Evolutionary conservation across 2,329 filamentous ascomycete species (phyloP).

Genomic region (Alternaria viburni): DNA sequence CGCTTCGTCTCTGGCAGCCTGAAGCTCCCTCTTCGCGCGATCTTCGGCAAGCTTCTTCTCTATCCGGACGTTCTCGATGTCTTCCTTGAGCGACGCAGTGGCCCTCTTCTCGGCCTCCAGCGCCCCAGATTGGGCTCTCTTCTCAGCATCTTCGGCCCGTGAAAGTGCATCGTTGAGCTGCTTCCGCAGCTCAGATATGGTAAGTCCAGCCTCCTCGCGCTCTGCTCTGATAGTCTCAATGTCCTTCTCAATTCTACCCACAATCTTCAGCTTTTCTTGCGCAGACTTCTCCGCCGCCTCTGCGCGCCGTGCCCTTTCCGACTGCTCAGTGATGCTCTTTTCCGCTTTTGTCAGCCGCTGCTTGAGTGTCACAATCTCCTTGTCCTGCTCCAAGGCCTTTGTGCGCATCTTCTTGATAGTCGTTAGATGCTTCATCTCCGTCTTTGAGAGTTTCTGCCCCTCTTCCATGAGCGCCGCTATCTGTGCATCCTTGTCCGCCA

Average conservation of each 20-base stretch:
- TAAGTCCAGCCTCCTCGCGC: slow-evolving; percentile 66
- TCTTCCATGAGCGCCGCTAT: slow-evolving; percentile 91
- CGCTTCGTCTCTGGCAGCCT: slow-evolving; percentile 74
- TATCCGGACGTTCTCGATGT: slow-evolving; percentile 69
- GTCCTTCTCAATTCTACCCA: slow-evolving; percentile 62
- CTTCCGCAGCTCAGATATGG: slow-evolving; percentile 70
- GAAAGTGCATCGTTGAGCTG: slow-evolving; percentile 73
- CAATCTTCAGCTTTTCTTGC: slow-evolving; percentile 60
- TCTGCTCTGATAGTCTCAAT: slow-evolving; percentile 68
- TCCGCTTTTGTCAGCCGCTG: slow-evolving; percentile 70
- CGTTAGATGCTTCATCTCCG: slow-evolving; percentile 81
- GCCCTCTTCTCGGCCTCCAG: slow-evolving; percentile 68
- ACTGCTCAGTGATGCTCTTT: slow-evolving; percentile 66
- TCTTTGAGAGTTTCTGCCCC: slow-evolving; percentile 84
- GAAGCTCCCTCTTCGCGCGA: slow-evolving; percentile 71
- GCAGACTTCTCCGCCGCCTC: slow-evolving; percentile 65
- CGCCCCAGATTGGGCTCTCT: slow-evolving; percentile 70
- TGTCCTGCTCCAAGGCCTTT: slow-evolving; percentile 60
- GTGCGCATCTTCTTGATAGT: slow-evolving; percentile 79
- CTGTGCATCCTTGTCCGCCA: slow-evolving; percentile 88
- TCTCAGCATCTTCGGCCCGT: slow-evolving; percentile 70
- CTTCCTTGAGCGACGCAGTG: slow-evolving; percentile 64
- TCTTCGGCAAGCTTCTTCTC: slow-evolving; percentile 80
- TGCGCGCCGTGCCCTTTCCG: slow-evolving; percentile 65
- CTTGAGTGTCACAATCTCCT: slow-evolving; percentile 59